Percentiles rank a stretch among this genome's conserved stretches.
Evolutionary conservation across 192 early-diverging fungal species (phyloP).

Genomic region (Coemansia umbellata): DNA sequence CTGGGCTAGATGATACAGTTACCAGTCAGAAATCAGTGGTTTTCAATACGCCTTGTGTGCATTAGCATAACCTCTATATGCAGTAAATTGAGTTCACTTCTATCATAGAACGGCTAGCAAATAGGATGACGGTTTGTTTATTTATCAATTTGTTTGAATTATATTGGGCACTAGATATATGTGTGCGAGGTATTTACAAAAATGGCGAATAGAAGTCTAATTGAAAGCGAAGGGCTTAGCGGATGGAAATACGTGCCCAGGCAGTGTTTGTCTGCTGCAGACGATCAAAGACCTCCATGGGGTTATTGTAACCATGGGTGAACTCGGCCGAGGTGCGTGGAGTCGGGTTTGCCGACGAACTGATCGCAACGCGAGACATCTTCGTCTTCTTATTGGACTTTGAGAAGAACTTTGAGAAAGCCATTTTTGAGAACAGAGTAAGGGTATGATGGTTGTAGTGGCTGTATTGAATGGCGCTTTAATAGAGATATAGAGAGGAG

Average conservation of each 20-base stretch:
- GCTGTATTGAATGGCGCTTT: not conserved
- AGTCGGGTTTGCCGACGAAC: conserved; percentile 3
- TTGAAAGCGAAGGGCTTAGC: no score
- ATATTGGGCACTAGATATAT: no score
- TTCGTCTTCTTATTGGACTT: conserved; percentile 2
- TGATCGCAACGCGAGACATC: not conserved
- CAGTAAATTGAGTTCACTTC: no score
- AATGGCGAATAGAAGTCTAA: no score
- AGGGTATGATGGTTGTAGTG: not conserved
- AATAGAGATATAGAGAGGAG: not conserved
- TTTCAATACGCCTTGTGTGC: no score
- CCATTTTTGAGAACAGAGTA: not conserved
- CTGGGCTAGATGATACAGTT: no score
- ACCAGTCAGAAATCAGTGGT: no score
- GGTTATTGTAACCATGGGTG: not conserved
- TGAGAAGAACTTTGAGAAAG: conserved; percentile 10
- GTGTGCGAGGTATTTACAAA: no score
- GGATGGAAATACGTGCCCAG: conserved; percentile 6
- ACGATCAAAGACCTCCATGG: conserved; percentile 4
- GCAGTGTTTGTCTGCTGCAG: conserved; percentile 2
- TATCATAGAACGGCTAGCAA: no score
- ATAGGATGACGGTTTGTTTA: no score
- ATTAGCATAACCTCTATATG: no score
- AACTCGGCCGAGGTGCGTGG: conserved; percentile 2
- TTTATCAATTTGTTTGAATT: no score